Conservation (phyloP, 2,329 filamentous ascomycete species). For the Fonsecaea pedrosoi region DNA sequence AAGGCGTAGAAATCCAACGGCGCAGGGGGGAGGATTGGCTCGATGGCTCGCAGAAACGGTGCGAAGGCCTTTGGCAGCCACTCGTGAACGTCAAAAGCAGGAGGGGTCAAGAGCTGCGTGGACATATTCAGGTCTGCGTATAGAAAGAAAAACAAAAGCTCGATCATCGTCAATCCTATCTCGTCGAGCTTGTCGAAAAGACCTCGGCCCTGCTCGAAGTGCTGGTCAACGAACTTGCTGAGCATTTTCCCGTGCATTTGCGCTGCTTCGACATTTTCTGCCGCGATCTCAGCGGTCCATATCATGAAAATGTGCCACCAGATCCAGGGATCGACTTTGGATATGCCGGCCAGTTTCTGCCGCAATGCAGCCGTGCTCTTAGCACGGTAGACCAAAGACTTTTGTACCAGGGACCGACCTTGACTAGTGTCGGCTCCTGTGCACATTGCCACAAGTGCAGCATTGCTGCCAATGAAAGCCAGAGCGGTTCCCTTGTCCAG, state of each 20-base stretch:
- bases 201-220: neutral
- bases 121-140: conserved; percentile 4
- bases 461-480: conserved; percentile 4
- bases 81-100: conserved; percentile 1
- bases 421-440: neutral
- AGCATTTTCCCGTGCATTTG: neutral
- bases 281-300: neutral
- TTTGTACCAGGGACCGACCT: neutral
- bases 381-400: neutral
- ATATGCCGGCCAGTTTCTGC: neutral
- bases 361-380: neutral
- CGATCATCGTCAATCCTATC: neutral
- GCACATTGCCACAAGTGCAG: neutral
- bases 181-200: conserved; percentile 4
- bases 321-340: conserved; percentile 1
- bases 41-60: neutral
- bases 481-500: neutral
- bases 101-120: neutral
- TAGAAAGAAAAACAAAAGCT: conserved; percentile 5
- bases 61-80: neutral
- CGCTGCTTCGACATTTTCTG: neutral
- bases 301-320: conserved; percentile 7
- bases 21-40: neutral
- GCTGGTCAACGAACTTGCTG: neutral
- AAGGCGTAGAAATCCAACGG: conserved; percentile 5